A percentile compares a stretch with the other conserved stretches of the same genome.
These are phyloP conservation scores for Senna siamea DNA, from an alignment of 306 rosid species.

Conservation along the genomic window DNA sequence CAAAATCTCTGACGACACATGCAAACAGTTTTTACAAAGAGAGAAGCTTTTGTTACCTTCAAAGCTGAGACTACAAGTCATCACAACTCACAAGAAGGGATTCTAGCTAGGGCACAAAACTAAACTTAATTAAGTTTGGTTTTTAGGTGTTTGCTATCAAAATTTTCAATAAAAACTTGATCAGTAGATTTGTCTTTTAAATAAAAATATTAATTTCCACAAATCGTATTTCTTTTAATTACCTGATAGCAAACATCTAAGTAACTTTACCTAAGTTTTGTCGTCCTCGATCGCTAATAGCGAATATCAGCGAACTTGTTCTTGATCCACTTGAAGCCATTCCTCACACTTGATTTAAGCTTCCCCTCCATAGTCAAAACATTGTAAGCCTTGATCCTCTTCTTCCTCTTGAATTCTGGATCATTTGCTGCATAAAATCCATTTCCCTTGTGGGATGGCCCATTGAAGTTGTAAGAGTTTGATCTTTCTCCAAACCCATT, in stretches of 20 bases:
- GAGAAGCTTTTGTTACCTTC: neutral
- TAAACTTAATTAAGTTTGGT: no score
- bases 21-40: no score
- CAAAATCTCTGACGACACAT: no score
- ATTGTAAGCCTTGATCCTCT: conserved; percentile 71
- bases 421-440: conserved; percentile 60
- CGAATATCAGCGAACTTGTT: conserved; percentile 61
- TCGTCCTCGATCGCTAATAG: neutral
- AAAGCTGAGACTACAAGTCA: neutral
- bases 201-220: no score
- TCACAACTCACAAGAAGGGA: neutral
- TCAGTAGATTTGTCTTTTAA: no score
- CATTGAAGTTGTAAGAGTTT: conserved; percentile 68
- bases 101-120: neutral
- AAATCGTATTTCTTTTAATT: no score
- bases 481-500: conserved; percentile 53
- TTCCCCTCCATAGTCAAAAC: conserved; percentile 59
- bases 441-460: conserved; percentile 56
- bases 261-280: neutral
- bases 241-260: no score
- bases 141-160: no score
- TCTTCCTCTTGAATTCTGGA: conserved; percentile 79
- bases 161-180: no score
- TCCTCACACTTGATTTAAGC: conserved; percentile 66
- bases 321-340: conserved; percentile 85